Evolutionary conservation across 306 rosid genomes (phyloP), one percentile per base, ranked within the genome.

Genomic region (Vigna radiata): DNA sequence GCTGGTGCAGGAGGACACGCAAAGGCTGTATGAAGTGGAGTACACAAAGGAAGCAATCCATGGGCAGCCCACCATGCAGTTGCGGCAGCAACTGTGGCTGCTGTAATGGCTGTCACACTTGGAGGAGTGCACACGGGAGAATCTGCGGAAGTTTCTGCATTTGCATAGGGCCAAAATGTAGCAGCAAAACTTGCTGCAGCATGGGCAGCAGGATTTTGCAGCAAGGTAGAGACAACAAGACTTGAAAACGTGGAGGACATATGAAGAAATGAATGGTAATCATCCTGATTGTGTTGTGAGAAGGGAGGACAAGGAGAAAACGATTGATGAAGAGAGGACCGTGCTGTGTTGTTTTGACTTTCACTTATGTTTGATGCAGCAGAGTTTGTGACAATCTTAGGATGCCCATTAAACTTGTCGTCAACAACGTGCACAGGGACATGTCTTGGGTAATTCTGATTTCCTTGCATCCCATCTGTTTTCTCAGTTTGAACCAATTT

Each of bases 181-280:
- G 63, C 33, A 55, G 62, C 62, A 55, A 90, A 84, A 84, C 93
- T 95, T 52, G 98, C 96, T 36, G 95, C 88, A 31, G 98, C 93
- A 83, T 95, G 97, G 23, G 97, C 96, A 62, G 91, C 96, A 43
- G 97, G 97, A 77, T 95, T 91, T 81, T 92, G 98, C 83, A 88
- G 74, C 89, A 95, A 87, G 55, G 90, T 84, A 52, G 97, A 89
- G 79, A 88, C 86, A 76, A 89, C 39, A 39, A 85, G 92, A 77
- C 82, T 89, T 15, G 97, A 87, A 86, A 90, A 92, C 70, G 97
- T 46, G 44, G 98, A 82, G 68, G 95, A 88, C 83, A 83, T 72
- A 56, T 86, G 87, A 44, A 86, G 90, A 84, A 86, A 83, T n/a
- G 98, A 85, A 63, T 58, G 91, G 85, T 82, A 84, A 77, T 89